Evolutionary conservation across 169 alveolate species (phyloP).

Genomic region (Plasmodium fragile): DNA sequence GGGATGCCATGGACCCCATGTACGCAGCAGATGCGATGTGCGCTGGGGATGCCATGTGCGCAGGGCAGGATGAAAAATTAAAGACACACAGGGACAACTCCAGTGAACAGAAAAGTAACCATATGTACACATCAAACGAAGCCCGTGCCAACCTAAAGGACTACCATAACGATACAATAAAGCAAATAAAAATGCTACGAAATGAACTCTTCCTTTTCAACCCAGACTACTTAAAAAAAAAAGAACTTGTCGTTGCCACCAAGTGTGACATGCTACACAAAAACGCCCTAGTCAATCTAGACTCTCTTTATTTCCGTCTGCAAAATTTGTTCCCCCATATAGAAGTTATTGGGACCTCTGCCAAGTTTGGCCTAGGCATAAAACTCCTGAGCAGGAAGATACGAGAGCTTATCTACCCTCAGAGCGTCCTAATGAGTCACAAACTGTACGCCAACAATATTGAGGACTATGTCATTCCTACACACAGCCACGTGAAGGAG

Average conservation of each 20-base stretch:
- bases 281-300: constrained; percentile 83
- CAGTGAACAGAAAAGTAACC: neutral
- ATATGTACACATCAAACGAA: neutral
- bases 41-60: too few relatives aligned
- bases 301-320: constrained; percentile 83
- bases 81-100: neutral
- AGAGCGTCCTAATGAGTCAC: constrained; percentile 33
- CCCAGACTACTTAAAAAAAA: constrained; percentile 68
- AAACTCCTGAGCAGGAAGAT: constrained; percentile 64
- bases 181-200: constrained; percentile 69
- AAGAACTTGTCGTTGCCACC: constrained; percentile 82
- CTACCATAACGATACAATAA: constrained; percentile 63
- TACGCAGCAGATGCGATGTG: neutral
- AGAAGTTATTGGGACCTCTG: constrained; percentile 85
- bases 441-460: constrained; percentile 58
- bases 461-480: constrained; percentile 70
- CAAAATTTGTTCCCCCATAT: constrained; percentile 79
- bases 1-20: neutral
- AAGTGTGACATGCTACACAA: constrained; percentile 88
- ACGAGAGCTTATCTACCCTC: constrained; percentile 66
- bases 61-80: neutral
- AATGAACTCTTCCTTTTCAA: constrained; percentile 68
- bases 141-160: constrained; percentile 15
- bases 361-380: constrained; percentile 87
- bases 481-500: constrained; percentile 26